Percentiles rank a stretch among this genome's conserved stretches.
Evolutionary conservation across 305 asterid species (phyloP).

Genomic region (Fraxinus paxiana): DNA sequence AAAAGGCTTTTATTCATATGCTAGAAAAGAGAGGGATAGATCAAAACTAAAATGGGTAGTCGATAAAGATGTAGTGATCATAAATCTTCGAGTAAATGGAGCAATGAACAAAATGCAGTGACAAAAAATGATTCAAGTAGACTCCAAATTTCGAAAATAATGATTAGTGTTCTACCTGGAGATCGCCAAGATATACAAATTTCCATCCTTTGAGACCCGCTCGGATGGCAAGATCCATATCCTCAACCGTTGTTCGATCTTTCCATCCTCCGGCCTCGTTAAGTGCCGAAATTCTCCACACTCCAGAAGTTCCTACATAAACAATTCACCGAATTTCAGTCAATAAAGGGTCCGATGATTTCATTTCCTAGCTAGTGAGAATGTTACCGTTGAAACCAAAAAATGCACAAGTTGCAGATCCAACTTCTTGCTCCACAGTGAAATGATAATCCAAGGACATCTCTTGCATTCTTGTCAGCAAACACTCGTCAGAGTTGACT

Average conservation of each 20-base stretch:
- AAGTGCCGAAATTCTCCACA: neutral
- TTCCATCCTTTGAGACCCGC: constrained; percentile 54
- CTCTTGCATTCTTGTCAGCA: neutral
- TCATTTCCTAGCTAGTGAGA: neutral
- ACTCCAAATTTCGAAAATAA: neutral
- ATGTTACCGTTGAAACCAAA: neutral
- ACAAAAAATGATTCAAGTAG: neutral
- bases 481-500: neutral
- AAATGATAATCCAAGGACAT: neutral
- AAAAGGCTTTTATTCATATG: neutral
- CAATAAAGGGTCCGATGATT: neutral
- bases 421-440: neutral
- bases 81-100: neutral
- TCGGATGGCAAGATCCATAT: constrained; percentile 52
- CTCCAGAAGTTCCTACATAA: neutral
- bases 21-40: neutral
- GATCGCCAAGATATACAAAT: constrained; percentile 41
- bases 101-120: neutral
- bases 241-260: constrained; percentile 49
- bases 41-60: neutral
- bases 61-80: neutral
- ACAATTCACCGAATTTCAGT: neutral
- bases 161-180: constrained; percentile 20
- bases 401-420: neutral
- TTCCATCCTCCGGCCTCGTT: constrained; percentile 40